Conservation (phyloP, 2,329 filamentous ascomycete species). For the Diaporthe australafricana region DNA sequence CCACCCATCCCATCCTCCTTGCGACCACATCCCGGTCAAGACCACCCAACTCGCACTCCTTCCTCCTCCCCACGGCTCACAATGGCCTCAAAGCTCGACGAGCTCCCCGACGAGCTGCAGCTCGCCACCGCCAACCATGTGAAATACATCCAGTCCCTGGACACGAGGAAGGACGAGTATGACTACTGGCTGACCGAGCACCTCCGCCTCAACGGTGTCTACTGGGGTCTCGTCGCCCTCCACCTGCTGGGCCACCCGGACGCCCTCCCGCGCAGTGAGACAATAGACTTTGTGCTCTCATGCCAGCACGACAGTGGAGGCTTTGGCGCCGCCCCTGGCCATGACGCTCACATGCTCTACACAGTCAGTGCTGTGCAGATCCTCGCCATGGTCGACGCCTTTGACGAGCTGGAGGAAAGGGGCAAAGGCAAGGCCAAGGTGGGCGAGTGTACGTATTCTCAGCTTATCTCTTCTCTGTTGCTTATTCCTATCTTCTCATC, state of each 20-base stretch:
- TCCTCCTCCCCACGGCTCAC: neutral
- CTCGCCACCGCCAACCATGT: constrained; percentile 76
- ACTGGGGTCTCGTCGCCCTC: constrained; percentile 93
- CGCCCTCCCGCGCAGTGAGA: constrained; percentile 81
- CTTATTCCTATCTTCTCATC: neutral
- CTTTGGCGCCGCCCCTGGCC: constrained; percentile 92
- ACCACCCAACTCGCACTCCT: neutral
- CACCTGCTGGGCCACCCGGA: constrained; percentile 86
- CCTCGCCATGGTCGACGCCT: constrained; percentile 84
- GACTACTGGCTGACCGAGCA: constrained; percentile 99
- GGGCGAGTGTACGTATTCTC: constrained; percentile 76
- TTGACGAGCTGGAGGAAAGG: constrained; percentile 82
- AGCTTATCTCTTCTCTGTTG: constrained; percentile 40
- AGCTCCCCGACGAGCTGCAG: constrained; percentile 54
- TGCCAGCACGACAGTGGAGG: constrained; percentile 91
- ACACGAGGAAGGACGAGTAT: constrained; percentile 91
- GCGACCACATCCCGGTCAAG: constrained; percentile 33
- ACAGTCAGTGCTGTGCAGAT: constrained; percentile 97
- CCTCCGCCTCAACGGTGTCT: constrained; percentile 92
- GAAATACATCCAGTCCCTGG: constrained; percentile 91
- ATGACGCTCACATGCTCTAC: constrained; percentile 96
- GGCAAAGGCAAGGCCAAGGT: constrained; percentile 79
- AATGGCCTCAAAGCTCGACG: constrained; percentile 50
- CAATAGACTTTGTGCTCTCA: constrained; percentile 94
- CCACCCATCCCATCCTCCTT: constrained; percentile 16